phyloP scores from a whole-genome alignment of 768 basidiomycete species.

The Lactarius psammicola region DNA sequence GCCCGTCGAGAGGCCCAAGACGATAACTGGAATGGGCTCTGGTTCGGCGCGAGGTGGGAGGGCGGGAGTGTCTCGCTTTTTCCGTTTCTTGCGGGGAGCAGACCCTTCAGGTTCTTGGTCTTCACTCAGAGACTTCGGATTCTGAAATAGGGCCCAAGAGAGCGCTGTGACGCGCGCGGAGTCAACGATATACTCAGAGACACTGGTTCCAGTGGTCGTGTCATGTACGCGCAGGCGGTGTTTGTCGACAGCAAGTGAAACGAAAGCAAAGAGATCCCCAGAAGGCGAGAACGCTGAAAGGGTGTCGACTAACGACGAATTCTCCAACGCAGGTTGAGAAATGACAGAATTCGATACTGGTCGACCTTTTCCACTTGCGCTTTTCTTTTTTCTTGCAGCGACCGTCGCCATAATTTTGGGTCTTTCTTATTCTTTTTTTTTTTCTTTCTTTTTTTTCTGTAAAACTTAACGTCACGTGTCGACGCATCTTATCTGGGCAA shows the following conservation, averaged over 20 bases:
- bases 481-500: background rate
- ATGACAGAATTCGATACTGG: slow-evolving; percentile 54
- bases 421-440: background rate
- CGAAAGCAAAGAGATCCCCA: slow-evolving; percentile 55
- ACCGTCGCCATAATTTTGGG: slow-evolving; percentile 40
- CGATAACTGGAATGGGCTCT: slow-evolving; percentile 44
- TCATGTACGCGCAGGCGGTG: slow-evolving; percentile 67
- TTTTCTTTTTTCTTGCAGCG: slow-evolving; percentile 52
- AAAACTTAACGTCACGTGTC: slow-evolving; percentile 18
- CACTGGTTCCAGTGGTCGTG: slow-evolving; percentile 50
- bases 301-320: slow-evolving; percentile 42
- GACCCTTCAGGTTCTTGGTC: slow-evolving; percentile 32
- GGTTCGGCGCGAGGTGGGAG: slow-evolving; percentile 31
- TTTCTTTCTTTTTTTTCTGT: background rate
- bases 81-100: slow-evolving; percentile 54
- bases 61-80: slow-evolving; percentile 41
- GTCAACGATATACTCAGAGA: slow-evolving; percentile 58
- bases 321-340: slow-evolving; percentile 54
- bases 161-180: slow-evolving; percentile 54
- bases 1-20: slow-evolving; percentile 62
- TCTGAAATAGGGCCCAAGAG: slow-evolving; percentile 48
- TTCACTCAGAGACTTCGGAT: slow-evolving; percentile 31
- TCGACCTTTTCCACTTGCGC: slow-evolving; percentile 52
- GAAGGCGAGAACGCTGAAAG: slow-evolving; percentile 61
- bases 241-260: slow-evolving; percentile 68